These are phyloP conservation scores for Exophiala mesophila DNA, from an alignment of 2,329 filamentous ascomycete species.

Conservation along the genomic window DNA sequence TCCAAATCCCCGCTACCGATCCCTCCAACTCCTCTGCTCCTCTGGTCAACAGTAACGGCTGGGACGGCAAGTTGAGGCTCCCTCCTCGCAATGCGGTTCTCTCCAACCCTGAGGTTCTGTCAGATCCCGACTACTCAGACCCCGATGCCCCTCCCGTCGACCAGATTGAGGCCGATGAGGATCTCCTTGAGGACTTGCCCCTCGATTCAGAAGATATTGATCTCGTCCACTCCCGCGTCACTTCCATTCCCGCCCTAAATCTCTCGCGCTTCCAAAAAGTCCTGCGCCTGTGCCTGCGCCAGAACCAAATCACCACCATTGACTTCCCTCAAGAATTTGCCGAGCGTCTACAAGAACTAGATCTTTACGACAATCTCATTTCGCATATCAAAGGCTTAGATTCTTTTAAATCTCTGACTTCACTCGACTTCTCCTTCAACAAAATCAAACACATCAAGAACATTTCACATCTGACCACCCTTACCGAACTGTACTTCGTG, in stretches of 20 bases:
- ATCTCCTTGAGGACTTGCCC: slow-evolving; percentile 54
- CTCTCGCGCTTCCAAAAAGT: slow-evolving; percentile 78
- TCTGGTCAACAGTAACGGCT: slow-evolving; percentile 37
- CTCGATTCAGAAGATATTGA: slow-evolving; percentile 65
- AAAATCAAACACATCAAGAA: slow-evolving; percentile 99
- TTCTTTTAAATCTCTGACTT: slow-evolving; percentile 66
- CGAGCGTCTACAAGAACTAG: slow-evolving; percentile 70
- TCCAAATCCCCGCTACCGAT: slow-evolving; percentile 12
- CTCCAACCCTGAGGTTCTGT: slow-evolving; percentile 73
- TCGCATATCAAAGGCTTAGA: slow-evolving; percentile 81
- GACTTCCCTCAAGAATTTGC: slow-evolving; percentile 66
- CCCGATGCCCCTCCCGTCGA: slow-evolving; percentile 63
- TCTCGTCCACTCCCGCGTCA: slow-evolving; percentile 79
- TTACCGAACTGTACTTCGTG: slow-evolving; percentile 84
- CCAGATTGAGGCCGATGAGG: slow-evolving; percentile 74
- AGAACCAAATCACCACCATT: slow-evolving; percentile 81
- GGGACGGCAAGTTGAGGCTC: slow-evolving; percentile 43
- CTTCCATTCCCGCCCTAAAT: slow-evolving; percentile 69
- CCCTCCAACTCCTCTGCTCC: slow-evolving; percentile 9
- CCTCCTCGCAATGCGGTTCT: slow-evolving; percentile 61
- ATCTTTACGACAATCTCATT: slow-evolving; percentile 95
- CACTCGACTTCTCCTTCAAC: slow-evolving; percentile 92
- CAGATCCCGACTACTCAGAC: slow-evolving; percentile 81
- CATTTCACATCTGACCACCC: slow-evolving; percentile 67
- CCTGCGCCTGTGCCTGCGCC: slow-evolving; percentile 76